These are phyloP conservation scores for Phytophthora nicotianae DNA, from an alignment of 352 stramenopile genomes.

Conservation along the genomic window DNA sequence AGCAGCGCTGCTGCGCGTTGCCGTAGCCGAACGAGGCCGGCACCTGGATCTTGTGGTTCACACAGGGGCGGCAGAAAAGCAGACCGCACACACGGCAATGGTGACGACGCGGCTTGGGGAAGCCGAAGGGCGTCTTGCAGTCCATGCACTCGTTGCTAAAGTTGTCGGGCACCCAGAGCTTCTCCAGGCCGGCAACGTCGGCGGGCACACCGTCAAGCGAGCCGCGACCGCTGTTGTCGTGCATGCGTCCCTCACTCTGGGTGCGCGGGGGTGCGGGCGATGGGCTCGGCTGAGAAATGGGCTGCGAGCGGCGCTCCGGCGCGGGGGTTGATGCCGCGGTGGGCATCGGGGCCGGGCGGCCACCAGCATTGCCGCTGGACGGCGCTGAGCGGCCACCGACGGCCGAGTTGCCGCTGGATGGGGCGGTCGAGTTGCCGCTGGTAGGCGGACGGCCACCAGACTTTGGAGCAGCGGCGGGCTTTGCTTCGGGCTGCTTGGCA, in stretches of 20 bases:
- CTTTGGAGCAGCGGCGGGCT: slow-evolving; percentile 27
- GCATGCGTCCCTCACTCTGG: slow-evolving; percentile 39
- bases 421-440: slow-evolving; percentile 32
- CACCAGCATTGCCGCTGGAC: slow-evolving; percentile 27
- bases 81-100: slow-evolving; percentile 87
- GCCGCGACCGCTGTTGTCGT: slow-evolving; percentile 38
- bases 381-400: slow-evolving; percentile 18
- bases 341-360: slow-evolving; percentile 30
- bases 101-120: slow-evolving; percentile 81
- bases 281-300: slow-evolving; percentile 2
- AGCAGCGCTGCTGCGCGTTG: slow-evolving; percentile 75
- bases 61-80: slow-evolving; percentile 81
- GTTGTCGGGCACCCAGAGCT: slow-evolving; percentile 89
- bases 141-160: slow-evolving; percentile 90
- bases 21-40: slow-evolving; percentile 83
- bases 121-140: slow-evolving; percentile 83
- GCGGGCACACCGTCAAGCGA: slow-evolving; percentile 60
- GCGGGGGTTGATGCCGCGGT: slow-evolving; percentile 24
- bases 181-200: slow-evolving; percentile 76
- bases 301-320: slow-evolving; percentile 30
- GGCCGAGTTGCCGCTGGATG: slow-evolving; percentile 31
- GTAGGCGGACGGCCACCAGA: slow-evolving; percentile 35
- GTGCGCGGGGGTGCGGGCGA: slow-evolving; percentile 21
- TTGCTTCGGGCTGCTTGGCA: slow-evolving; percentile 25
- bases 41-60: slow-evolving; percentile 87